Evolutionary conservation across 2,329 filamentous ascomycete species (phyloP), one percentile per base, ranked within the genome.

Genomic region (Epichloe brachyelytri): DNA sequence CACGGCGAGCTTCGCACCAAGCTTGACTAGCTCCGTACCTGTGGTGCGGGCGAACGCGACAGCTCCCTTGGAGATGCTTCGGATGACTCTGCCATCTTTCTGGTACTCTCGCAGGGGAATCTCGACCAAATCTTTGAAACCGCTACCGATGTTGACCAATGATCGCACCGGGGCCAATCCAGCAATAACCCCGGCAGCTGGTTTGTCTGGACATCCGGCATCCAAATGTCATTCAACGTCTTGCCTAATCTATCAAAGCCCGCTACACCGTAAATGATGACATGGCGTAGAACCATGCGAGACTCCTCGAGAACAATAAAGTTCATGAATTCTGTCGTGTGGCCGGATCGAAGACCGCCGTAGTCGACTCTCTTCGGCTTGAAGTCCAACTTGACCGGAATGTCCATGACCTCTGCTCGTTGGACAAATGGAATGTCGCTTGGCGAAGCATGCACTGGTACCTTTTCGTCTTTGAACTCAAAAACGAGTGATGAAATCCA

Each of bases 331-430:
- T 98, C 93, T 0, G 88, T 95, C 0, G 93, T 97, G 57, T 88
- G 88, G 2, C 93, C 93, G 1, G 93, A 96, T 26, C 90, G 83
- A 3, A 98, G 77, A 3, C 90, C 90, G 0, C 83, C 87, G 59
- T 98, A 98, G 65, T 98, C 91, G 17, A 98, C 88, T n/a, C 88
- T 82, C 68, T 98, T 97, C 8, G 93, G 93, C 65, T 98, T 98
- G 71, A 98, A 98, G 67, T 98, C 93, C 3, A 82, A 80, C 61
- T 86, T 89, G 51, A 98, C 77, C 2, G 83, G 83, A 22, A 98
- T 79, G 4, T 86, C 80, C 56, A 88, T 86, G 45, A 98, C 77
- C 68, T 97, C 93, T 1, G 88, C 84, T 49, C 93, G 80, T 63
- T 97, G 91, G 1, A 98, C 73, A 66, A 96, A 98, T 0, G 88